A percentile compares a stretch with the other conserved stretches of the same genome.
Evolutionary conservation across 768 basidiomycete species (phyloP).

Genomic region (Kwoniella dendrophila): DNA sequence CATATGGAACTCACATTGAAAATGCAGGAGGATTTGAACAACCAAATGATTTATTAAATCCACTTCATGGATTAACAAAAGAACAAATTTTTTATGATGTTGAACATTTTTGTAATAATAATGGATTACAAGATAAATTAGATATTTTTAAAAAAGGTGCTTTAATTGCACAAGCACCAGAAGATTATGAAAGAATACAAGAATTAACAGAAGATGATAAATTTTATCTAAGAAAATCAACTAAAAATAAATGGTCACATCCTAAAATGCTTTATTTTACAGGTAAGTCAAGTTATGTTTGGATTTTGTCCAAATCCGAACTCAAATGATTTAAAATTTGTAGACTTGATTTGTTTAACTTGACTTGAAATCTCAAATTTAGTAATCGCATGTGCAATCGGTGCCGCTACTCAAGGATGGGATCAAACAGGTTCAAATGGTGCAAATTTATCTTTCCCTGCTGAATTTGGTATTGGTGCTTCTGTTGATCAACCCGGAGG

Average conservation of each 20-base stretch:
- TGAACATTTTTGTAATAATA: conserved; percentile 11
- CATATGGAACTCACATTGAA: too few species aligned
- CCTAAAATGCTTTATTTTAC: background rate
- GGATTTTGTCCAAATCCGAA: too few species aligned
- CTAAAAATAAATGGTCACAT: conserved; percentile 6
- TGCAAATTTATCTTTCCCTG: conserved; percentile 52
- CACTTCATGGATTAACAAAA: conserved; percentile 15
- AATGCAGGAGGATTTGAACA: too few species aligned
- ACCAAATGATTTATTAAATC: too few species aligned
- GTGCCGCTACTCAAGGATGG: conserved; percentile 37
- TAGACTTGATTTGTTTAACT: background rate
- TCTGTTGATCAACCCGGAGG: conserved; percentile 8
- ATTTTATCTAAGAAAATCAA: conserved; percentile 29
- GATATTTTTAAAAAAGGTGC: conserved; percentile 36
- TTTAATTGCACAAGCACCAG: conserved; percentile 37
- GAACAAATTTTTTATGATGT: conserved; percentile 10
- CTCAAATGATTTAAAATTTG: too few species aligned
- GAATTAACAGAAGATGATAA: conserved; percentile 41
- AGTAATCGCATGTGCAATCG: conserved; percentile 37
- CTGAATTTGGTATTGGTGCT: conserved; percentile 47
- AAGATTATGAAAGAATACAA: conserved; percentile 23
- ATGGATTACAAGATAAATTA: background rate
- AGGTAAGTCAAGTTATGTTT: background rate
- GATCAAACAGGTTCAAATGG: conserved; percentile 53
- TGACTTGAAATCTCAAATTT: background rate